Percentiles rank a stretch among this genome's conserved stretches.
These are phyloP conservation scores for Yarrowia sp. DNA, from an alignment of 805 yeast species.

Conservation along the genomic window DNA sequence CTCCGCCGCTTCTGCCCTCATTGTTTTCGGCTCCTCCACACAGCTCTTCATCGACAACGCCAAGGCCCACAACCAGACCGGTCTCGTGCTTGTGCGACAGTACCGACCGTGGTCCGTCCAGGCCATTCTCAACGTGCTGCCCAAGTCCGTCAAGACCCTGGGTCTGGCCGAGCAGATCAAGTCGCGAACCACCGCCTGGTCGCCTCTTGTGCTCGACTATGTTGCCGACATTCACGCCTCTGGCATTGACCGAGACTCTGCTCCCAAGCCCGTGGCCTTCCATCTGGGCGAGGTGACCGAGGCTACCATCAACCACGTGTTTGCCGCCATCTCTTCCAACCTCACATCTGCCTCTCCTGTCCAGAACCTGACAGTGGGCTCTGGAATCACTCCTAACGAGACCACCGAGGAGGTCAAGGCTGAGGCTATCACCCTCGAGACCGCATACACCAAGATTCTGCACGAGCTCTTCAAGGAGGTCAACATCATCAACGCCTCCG, in stretches of 20 bases:
- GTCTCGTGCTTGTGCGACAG: slow-evolving; percentile 56
- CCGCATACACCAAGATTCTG: slow-evolving; percentile 72
- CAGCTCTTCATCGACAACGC: slow-evolving; percentile 42
- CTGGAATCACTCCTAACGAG: slow-evolving; percentile 3
- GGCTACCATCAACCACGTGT: slow-evolving; percentile 42
- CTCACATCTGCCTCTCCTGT: slow-evolving; percentile 52
- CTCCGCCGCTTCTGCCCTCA: slow-evolving; percentile 49
- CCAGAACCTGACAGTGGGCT: slow-evolving; percentile 62
- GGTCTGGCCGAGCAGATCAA: slow-evolving; percentile 67
- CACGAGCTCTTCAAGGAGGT: slow-evolving; percentile 61
- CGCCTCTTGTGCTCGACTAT: slow-evolving; percentile 73
- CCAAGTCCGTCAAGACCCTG: slow-evolving; percentile 53
- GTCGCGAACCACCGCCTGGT: slow-evolving; percentile 46
- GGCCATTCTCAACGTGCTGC: slow-evolving; percentile 50
- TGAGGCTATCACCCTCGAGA: slow-evolving; percentile 56
- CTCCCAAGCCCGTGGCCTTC: slow-evolving; percentile 50
- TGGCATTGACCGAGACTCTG: slow-evolving; percentile 26
- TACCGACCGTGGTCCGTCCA: slow-evolving; percentile 70
- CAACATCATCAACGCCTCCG: slow-evolving; percentile 57
- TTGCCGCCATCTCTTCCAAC: slow-evolving; percentile 52
- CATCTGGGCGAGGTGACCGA: slow-evolving; percentile 48
- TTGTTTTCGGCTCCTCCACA: slow-evolving; percentile 61
- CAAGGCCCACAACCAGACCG: slow-evolving; percentile 37
- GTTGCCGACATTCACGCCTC: slow-evolving; percentile 49
- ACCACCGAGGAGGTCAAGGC: slow-evolving; percentile 37